These are phyloP conservation scores for Cairneyella variabilis DNA, from an alignment of 495 filamentous ascomycete genomes.

Conservation along the genomic window DNA sequence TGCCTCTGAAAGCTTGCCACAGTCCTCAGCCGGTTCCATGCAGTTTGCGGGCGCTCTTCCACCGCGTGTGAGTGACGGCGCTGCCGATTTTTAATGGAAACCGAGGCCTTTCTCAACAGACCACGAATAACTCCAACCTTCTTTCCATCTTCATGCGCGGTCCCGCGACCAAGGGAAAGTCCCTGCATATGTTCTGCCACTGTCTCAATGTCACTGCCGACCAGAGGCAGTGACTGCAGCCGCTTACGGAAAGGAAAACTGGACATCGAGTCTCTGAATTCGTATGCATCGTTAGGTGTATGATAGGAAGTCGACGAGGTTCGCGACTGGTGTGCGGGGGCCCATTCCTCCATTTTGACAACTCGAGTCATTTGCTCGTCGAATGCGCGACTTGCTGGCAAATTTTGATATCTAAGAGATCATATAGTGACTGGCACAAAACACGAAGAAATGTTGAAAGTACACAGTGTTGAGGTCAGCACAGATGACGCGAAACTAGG, in stretches of 20 bases:
- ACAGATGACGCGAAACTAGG: no score
- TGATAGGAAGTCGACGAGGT: constrained; percentile 18
- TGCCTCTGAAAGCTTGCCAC: constrained; percentile 44
- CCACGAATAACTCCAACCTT: constrained; percentile 32
- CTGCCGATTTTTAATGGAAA: constrained; percentile 43
- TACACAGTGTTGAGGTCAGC: no score
- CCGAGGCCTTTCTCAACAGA: constrained; percentile 45
- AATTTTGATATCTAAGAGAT: no score
- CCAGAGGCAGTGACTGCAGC: constrained; percentile 27
- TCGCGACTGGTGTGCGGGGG: constrained; percentile 5
- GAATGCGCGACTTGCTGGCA: no score
- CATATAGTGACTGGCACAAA: no score
- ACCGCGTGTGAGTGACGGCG: constrained; percentile 42
- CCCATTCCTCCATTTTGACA: no score
- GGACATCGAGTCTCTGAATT: constrained; percentile 6
- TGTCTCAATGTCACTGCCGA: constrained; percentile 13
- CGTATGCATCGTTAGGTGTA: constrained; percentile 15
- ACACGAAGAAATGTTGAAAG: no score
- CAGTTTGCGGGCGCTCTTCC: constrained; percentile 41
- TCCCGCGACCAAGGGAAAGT: constrained; percentile 3
- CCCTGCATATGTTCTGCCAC: constrained; percentile 10
- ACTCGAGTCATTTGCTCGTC: no score
- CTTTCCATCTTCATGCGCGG: constrained; percentile 12
- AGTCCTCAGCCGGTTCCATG: constrained; percentile 41
- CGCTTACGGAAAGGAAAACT: constrained; percentile 28